Evolutionary conservation across 148 eudicot genomes (phyloP).

Genomic region (Euryodendron excelsum): DNA sequence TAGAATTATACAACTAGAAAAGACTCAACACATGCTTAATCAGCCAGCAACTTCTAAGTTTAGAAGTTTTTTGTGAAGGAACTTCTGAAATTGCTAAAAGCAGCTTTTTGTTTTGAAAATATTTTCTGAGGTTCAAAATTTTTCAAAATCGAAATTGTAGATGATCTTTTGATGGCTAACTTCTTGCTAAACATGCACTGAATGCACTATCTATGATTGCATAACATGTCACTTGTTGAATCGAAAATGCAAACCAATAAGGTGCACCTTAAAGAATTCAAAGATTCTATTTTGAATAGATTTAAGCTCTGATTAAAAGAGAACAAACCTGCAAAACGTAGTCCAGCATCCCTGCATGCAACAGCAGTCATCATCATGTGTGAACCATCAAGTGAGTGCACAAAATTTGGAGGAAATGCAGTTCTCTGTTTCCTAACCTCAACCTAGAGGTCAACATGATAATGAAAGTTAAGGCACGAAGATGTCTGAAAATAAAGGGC

Average conservation of each 20-base stretch:
- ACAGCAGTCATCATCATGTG: constrained; percentile 99
- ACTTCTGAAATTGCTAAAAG: neutral
- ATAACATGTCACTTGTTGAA: neutral
- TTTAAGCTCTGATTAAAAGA: neutral
- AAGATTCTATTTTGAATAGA: neutral
- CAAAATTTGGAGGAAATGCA: constrained; percentile 93
- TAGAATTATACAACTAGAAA: neutral
- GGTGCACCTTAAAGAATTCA: neutral
- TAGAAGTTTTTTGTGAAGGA: neutral
- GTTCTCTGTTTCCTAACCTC: constrained; percentile 74
- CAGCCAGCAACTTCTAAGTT: neutral
- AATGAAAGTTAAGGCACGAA: constrained; percentile 11
- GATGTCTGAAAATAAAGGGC: neutral
- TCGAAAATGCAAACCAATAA: neutral
- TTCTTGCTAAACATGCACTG: neutral
- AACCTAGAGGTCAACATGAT: constrained; percentile 38
- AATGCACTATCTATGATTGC: neutral
- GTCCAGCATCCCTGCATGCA: constrained; percentile 86
- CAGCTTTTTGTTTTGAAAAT: neutral
- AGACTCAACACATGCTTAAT: neutral
- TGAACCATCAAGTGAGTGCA: constrained; percentile 87
- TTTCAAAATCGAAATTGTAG: neutral
- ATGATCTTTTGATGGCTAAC: neutral
- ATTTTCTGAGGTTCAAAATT: neutral
- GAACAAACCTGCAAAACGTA: constrained; percentile 79